phyloP scores from a whole-genome alignment of 176 grass and related monocot genomes.

The Triticum urartu region DNA sequence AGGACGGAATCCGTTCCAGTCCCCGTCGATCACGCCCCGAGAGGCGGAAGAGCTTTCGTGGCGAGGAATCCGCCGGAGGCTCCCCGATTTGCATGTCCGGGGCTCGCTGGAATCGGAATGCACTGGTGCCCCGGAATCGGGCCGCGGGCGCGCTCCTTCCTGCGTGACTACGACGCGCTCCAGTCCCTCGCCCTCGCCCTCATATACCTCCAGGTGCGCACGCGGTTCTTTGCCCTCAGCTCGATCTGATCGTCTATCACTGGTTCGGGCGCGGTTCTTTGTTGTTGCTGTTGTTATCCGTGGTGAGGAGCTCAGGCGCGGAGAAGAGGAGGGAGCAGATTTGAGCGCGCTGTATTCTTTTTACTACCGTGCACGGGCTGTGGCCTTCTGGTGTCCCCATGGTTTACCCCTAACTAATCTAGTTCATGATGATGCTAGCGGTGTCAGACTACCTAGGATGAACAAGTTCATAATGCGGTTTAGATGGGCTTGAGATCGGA shows the following conservation, averaged over 20 bases:
- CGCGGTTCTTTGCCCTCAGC: not conserved
- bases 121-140: conserved; percentile 53
- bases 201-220: conserved; percentile 86
- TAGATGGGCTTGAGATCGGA: not conserved
- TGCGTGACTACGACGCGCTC: conserved; percentile 91
- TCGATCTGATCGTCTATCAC: conserved; percentile 26
- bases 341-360: not conserved
- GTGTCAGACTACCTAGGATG: not conserved
- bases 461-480: not conserved
- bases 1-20: not conserved
- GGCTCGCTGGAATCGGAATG: conserved; percentile 49
- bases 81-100: conserved; percentile 16
- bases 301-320: not conserved
- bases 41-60: not conserved
- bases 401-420: not conserved
- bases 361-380: not conserved
- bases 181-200: conserved; percentile 76
- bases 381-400: not conserved
- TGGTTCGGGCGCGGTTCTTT: not conserved
- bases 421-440: not conserved
- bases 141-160: conserved; percentile 76
- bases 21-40: not conserved
- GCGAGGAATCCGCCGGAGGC: not conserved
- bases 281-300: not conserved
- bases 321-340: not conserved